Evolutionary conservation across 306 rosid species (phyloP), one percentile per base, ranked within the genome.

Genomic region (Quercus aquifolioides): DNA sequence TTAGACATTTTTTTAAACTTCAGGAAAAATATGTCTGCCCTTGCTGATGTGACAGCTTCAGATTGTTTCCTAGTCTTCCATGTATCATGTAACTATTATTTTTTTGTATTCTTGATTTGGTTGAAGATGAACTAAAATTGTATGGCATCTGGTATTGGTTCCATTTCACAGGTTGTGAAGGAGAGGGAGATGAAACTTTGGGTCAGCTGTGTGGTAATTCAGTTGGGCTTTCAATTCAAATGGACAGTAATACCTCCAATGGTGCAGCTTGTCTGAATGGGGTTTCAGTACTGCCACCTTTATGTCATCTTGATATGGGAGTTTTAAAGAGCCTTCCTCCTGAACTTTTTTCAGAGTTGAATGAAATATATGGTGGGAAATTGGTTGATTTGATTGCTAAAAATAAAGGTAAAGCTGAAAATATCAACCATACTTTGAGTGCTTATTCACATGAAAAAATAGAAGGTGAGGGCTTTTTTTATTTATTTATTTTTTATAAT

Each of bases 251-350:
- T 67, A 79, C 69, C 57, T 75, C 73, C 65, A 75, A 57, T 76
- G 70, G 84, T 35, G 94, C 86, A 85, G 80, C 90, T 82, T 63
- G 75, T 78, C 59, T 35, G 78, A 68, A 75, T 62, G 77, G 33
- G 62, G 90, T 75, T 80, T 74, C 90, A 43, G 84, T 81, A 71
- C 88, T 90, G 15, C 98, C 97, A 60, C 96, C 96, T 77, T 74
- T 95, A 75, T 84, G 83, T 73, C 84, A 84, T 79, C 99, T 95
- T 84, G 99, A 95, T 86, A 74, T 74, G 73, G 98, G 87, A 80
- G 97, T 95, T 84, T 80, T 92, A 78, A 82, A 79, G 83, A 88
- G 85, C 82, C 94, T 95, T 85, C 99, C 99, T 69, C 84, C 91
- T n/a, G 98, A 92, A 73, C 82, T 95, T 57, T 84, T 95, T 80